Evolutionary conservation across 805 yeast genomes (phyloP).

Genomic region (Kluyveromyces lactis): DNA sequence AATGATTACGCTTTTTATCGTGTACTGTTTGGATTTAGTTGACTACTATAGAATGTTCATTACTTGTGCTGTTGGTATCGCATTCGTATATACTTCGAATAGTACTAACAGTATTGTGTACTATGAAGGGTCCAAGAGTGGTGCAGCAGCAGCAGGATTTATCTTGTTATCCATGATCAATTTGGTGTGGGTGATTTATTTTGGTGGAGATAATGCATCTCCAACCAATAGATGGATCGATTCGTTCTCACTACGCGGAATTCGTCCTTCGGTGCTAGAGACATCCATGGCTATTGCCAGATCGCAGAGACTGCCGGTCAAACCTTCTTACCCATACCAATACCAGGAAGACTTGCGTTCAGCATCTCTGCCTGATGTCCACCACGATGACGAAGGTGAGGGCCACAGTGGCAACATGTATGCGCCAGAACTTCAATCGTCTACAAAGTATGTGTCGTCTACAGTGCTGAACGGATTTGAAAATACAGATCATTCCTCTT

Average conservation of each 20-base stretch:
- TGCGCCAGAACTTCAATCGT: constrained; percentile 12
- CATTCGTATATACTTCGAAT: constrained; percentile 79
- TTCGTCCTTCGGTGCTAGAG: constrained; percentile 31
- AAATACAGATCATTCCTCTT: constrained; percentile 31
- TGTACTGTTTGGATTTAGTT: constrained; percentile 54
- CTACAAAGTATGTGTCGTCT: constrained; percentile 36
- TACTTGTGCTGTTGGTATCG: constrained; percentile 42
- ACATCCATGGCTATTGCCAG: constrained; percentile 7
- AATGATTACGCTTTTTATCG: constrained; percentile 40
- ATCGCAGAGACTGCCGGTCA: constrained; percentile 1
- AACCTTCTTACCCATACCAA: constrained; percentile 8
- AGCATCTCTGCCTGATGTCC: background rate
- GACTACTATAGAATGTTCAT: constrained; percentile 56
- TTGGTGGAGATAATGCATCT: constrained; percentile 86
- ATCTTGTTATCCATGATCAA: constrained; percentile 76
- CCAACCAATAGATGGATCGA: constrained; percentile 80
- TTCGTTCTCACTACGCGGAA: constrained; percentile 58
- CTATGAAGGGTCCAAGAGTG: constrained; percentile 49
- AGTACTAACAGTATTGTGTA: constrained; percentile 76
- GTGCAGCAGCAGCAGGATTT: constrained; percentile 91
- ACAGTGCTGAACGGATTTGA: constrained; percentile 56
- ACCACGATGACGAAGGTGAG: background rate
- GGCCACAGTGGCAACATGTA: constrained; percentile 6
- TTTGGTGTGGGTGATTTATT: constrained; percentile 77
- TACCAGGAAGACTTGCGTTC: constrained; percentile 1